Conservation (phyloP, 2,329 filamentous ascomycete genomes). For the Colletotrichum orchidophilum region DNA sequence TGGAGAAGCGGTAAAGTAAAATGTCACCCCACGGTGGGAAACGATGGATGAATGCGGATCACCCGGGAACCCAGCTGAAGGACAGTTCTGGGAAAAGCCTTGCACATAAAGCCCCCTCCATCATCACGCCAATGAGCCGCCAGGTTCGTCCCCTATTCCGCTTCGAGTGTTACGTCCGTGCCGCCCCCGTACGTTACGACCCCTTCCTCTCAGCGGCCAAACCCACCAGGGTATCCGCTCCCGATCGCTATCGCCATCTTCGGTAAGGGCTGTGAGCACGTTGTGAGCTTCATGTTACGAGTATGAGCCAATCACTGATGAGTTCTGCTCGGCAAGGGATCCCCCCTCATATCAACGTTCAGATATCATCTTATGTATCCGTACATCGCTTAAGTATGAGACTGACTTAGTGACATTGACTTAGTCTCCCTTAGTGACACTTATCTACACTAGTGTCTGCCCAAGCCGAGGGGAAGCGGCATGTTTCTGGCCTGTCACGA, state of each 20-base stretch:
- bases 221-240: neutral
- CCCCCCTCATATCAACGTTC: neutral
- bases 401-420: neutral
- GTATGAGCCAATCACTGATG: neutral
- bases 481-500: neutral
- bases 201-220: neutral
- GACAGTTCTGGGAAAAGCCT: conserved; percentile 17
- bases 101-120: neutral
- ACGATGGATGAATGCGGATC: conserved; percentile 6
- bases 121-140: neutral
- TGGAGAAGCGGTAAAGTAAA: neutral
- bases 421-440: neutral
- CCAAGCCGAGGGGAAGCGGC: neutral
- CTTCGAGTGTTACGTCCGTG: conserved; percentile 14
- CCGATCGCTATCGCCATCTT: neutral
- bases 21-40: conserved; percentile 8
- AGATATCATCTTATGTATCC: neutral
- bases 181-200: conserved; percentile 6
- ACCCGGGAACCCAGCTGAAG: conserved; percentile 11
- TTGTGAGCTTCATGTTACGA: neutral
- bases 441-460: neutral
- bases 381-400: neutral
- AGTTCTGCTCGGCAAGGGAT: neutral
- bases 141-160: neutral
- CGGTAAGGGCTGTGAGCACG: neutral